Evolutionary conservation across 805 yeast genomes (phyloP), one percentile per base, ranked within the genome.

Genomic region (Metschnikowia amazonensis): DNA sequence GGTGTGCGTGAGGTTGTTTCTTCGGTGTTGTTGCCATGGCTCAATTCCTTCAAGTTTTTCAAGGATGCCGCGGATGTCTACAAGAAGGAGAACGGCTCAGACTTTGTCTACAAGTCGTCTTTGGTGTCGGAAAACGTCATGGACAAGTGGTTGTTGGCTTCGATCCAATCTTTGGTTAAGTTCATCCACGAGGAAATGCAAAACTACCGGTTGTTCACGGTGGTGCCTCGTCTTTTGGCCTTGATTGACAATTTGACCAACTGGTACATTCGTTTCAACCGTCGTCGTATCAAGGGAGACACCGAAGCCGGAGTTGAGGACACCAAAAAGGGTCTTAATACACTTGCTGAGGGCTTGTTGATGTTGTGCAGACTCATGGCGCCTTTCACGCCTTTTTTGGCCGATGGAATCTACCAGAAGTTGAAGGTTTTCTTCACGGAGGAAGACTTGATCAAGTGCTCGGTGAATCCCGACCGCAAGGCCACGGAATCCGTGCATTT

Each of bases 1-100:
- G 99, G 99, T 73, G 99, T 94, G 34, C 89, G 89, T 62, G 99
- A 94, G 70, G 96, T 94, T 63, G 95, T 94, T 34, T 85, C 97
- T 28, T 88, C 90, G 70, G 99, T 94, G 36, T 73, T 92, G 62
- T 76, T 94, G 60, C 99, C 99, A 59, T 95, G 98, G 99, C 94
- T 92, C 89, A 94, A 94, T 75, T 87, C 97, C 25, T 92, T 76
- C 79, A 94, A 92, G 69, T 94, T 94, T 75, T 84, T 90, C 75
- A 96, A 90, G 62, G 97, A 94, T 56, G 96, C 95, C 60, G 86
- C 90, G 55, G 86, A 88, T 21, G 70, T 94, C 44, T 78, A 86
- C 64, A 81, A 84, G 71, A 94, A 92, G 74, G 80, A 81, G 44
- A 78, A 84, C 40, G 78, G 77, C 44, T 63, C 77, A 50, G 88